Conservation (phyloP, 306 rosid species). For the Quercus suber region DNA sequence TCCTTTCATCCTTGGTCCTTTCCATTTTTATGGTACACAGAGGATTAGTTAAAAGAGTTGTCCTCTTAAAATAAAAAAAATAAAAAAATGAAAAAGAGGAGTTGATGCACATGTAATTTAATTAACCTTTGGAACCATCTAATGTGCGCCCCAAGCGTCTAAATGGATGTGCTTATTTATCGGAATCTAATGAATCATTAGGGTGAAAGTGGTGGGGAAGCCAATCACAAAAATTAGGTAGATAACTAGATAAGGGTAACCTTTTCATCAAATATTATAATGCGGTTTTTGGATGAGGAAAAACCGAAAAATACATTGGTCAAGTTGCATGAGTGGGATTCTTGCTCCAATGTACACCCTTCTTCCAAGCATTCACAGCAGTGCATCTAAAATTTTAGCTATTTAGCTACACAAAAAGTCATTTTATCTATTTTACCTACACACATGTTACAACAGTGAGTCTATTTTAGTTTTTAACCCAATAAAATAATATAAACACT, state of each 20-base stretch:
- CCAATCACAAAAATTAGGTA: background rate
- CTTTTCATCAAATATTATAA: background rate
- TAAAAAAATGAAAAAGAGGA: too few relatives aligned
- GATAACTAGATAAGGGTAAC: background rate
- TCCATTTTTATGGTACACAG: background rate
- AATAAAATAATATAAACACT: too few relatives aligned
- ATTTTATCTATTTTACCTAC: too few relatives aligned
- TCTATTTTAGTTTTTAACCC: too few relatives aligned
- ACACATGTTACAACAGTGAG: too few relatives aligned
- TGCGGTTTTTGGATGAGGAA: background rate
- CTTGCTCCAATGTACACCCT: background rate
- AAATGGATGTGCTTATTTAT: constrained; percentile 1
- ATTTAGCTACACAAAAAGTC: too few relatives aligned
- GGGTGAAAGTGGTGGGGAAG: background rate
- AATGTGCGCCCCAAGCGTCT: background rate
- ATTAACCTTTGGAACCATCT: background rate
- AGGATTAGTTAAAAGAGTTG: background rate
- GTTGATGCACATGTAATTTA: background rate
- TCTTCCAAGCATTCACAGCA: too few relatives aligned
- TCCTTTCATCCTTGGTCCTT: too few relatives aligned
- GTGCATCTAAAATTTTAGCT: too few relatives aligned
- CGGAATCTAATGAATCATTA: background rate
- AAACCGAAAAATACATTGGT: background rate
- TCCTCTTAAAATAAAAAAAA: too few relatives aligned
- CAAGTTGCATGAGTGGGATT: background rate